A percentile compares a stretch with the other conserved stretches of the same genome.
Conservation (phyloP, 1,284 basidiomycete species). For the Erythrobasidium hasegawianum region DNA sequence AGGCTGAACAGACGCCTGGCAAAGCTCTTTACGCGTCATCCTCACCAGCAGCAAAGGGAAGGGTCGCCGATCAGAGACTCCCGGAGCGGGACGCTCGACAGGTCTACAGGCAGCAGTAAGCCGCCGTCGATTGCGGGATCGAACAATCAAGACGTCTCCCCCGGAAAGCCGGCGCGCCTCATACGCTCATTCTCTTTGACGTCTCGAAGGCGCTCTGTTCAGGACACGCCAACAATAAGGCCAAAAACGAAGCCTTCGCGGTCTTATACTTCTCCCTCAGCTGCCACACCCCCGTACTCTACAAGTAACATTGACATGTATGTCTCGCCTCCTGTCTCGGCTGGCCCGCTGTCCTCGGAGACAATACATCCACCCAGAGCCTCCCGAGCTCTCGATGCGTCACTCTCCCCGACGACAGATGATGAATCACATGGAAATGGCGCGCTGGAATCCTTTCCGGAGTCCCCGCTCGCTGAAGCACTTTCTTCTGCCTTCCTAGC, state of each 20-base stretch:
- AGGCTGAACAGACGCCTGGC: slow-evolving; percentile 17
- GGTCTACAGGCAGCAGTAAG: not conserved
- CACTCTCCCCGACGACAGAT: not conserved
- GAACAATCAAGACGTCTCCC: not conserved
- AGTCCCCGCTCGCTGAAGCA: no score
- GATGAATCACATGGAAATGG: not conserved
- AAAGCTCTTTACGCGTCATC: slow-evolving; percentile 10
- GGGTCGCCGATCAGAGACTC: not conserved
- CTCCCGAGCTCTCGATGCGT: not conserved
- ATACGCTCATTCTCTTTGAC: not conserved
- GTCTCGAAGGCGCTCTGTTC: not conserved
- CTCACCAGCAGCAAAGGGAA: not conserved
- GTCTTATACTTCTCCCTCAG: slow-evolving; percentile 12
- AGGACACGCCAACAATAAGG: not conserved
- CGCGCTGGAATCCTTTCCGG: not conserved
- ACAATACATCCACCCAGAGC: not conserved
- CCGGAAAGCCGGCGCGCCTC: slow-evolving; percentile 1
- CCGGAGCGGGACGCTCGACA: not conserved
- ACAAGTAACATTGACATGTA: not conserved
- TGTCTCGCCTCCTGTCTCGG: not conserved
- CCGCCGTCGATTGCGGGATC: not conserved
- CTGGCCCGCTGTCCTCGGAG: not conserved
- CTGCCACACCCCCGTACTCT: not conserved
- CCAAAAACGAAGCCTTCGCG: slow-evolving; percentile 4
- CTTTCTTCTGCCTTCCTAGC: no score